Percentiles rank a stretch among this genome's conserved stretches.
These are phyloP conservation scores for Huntiella savannae DNA, from an alignment of 2,329 filamentous ascomycete species.

Conservation along the genomic window DNA sequence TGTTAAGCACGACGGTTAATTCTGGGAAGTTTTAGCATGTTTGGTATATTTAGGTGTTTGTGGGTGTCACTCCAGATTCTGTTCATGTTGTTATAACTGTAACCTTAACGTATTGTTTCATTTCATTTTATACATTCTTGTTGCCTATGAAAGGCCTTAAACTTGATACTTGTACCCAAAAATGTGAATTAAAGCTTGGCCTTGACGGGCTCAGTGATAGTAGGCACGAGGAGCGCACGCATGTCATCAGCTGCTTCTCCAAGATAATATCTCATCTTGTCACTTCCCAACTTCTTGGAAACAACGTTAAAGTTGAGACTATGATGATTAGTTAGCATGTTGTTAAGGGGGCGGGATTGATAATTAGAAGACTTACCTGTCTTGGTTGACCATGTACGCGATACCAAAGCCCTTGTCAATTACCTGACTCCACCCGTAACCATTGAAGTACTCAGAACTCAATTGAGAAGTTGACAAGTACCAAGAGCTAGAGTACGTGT, in stretches of 20 bases:
- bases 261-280: conserved; percentile 89
- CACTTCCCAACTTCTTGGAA: conserved; percentile 75
- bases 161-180: background rate
- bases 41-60: background rate
- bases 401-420: conserved; percentile 92
- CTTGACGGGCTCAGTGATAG: conserved; percentile 53
- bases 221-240: conserved; percentile 66
- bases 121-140: background rate
- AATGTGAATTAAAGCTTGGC: conserved; percentile 52
- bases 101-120: background rate
- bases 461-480: conserved; percentile 77
- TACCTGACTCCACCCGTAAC: conserved; percentile 97
- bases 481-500: conserved; percentile 68
- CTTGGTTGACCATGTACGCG: conserved; percentile 99
- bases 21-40: background rate
- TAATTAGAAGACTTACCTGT: conserved; percentile 26
- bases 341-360: background rate
- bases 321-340: conserved; percentile 19
- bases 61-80: background rate
- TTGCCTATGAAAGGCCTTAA: background rate
- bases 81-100: background rate
- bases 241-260: conserved; percentile 86
- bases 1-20: conserved; percentile 73
- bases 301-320: conserved; percentile 94
- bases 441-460: conserved; percentile 94